phyloP scores from a whole-genome alignment of 2,329 filamentous ascomycete species.

The Thielaviopsis euricoi region DNA sequence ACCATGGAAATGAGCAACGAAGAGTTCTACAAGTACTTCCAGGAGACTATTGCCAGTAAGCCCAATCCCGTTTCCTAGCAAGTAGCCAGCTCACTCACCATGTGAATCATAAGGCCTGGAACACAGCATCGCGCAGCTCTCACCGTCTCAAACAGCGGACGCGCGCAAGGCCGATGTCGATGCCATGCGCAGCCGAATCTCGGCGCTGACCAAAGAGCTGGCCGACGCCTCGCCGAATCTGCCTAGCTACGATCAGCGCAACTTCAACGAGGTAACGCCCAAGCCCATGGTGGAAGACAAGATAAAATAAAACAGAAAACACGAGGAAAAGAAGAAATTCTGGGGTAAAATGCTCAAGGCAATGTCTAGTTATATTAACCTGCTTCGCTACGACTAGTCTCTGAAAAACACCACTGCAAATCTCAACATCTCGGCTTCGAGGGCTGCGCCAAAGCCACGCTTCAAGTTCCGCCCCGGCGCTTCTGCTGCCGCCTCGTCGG shows the following conservation, averaged over 20 bases:
- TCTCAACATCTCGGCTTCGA: constrained; percentile 51
- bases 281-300: too few relatives aligned
- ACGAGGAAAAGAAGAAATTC: not conserved
- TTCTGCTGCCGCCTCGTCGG: constrained; percentile 21
- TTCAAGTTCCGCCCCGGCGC: constrained; percentile 55
- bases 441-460: constrained; percentile 56
- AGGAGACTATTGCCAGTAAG: constrained; percentile 55
- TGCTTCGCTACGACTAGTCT: constrained; percentile 29
- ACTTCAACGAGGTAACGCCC: constrained; percentile 56
- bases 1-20: constrained; percentile 44
- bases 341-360: too few relatives aligned
- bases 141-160: constrained; percentile 17
- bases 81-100: not conserved
- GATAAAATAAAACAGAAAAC: not conserved
- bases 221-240: constrained; percentile 69
- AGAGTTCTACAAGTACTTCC: constrained; percentile 72
- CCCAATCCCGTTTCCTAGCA: not conserved
- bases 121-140: constrained; percentile 29
- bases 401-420: constrained; percentile 70
- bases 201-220: constrained; percentile 66
- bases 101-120: constrained; percentile 65
- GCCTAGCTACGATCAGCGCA: constrained; percentile 76
- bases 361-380: constrained; percentile 6
- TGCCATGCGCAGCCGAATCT: constrained; percentile 62
- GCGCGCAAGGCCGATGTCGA: constrained; percentile 72